Evolutionary conservation across 2,329 filamentous ascomycete genomes (phyloP).

Genomic region (Nakataea oryzae): DNA sequence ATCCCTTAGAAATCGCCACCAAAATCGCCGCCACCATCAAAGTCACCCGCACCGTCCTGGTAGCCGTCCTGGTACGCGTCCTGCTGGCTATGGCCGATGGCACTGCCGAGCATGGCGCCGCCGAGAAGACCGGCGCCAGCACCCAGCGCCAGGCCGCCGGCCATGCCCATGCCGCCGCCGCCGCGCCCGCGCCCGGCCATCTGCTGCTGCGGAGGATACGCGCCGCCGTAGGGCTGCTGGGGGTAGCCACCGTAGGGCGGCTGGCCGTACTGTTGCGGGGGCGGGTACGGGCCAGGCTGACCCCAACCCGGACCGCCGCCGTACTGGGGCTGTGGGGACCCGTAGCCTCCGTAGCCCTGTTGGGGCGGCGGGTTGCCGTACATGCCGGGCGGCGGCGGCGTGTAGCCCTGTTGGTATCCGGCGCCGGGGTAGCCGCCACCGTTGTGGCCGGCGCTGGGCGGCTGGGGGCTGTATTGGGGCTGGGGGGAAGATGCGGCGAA

Average conservation of each 20-base stretch:
- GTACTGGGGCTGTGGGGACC: conserved; percentile 18
- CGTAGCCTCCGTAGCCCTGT: conserved; percentile 13
- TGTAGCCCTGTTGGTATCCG: conserved; percentile 6
- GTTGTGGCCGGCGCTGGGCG: not conserved
- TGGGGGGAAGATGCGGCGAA: conserved; percentile 9
- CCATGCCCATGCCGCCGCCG: conserved; percentile 48
- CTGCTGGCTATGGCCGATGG: conserved; percentile 51
- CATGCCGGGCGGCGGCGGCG: not conserved
- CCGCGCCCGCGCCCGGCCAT: conserved; percentile 13
- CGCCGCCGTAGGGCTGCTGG: conserved; percentile 19
- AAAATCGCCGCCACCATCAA: conserved; percentile 21
- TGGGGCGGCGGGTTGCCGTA: not conserved
- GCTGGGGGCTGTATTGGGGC: conserved; percentile 14
- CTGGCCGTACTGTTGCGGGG: conserved; percentile 17
- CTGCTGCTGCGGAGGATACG: conserved; percentile 13
- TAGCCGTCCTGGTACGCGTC: conserved; percentile 45
- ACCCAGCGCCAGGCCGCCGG: conserved; percentile 67
- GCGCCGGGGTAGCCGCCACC: conserved; percentile 7
- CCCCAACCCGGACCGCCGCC: conserved; percentile 24
- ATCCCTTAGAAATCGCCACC: conserved; percentile 29
- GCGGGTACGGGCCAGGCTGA: conserved; percentile 18
- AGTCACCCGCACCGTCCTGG: conserved; percentile 17
- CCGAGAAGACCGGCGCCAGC: conserved; percentile 73
- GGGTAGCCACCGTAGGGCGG: conserved; percentile 7
- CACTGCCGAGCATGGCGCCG: conserved; percentile 60